phyloP scores from a whole-genome alignment of 1,139 yeast genomes.

The Kodamaea alishanica region DNA sequence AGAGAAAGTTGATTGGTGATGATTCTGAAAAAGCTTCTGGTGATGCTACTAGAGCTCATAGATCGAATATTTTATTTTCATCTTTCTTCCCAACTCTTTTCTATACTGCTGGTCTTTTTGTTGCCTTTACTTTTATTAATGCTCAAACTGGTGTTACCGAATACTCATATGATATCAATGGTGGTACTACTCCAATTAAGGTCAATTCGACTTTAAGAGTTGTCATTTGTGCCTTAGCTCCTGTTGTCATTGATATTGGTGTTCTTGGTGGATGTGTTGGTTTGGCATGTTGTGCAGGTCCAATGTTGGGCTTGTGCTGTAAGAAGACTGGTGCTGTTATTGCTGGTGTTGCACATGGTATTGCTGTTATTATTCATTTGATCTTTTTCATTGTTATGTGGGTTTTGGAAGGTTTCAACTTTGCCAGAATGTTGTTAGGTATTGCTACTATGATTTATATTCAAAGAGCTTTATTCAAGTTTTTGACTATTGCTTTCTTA shows the following conservation, averaged over 20 bases:
- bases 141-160: constrained; percentile 91
- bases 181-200: constrained; percentile 32
- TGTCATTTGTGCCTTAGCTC: constrained; percentile 85
- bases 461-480: constrained; percentile 85
- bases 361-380: constrained; percentile 82
- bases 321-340: constrained; percentile 96
- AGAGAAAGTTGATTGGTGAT: constrained; percentile 84
- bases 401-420: constrained; percentile 92
- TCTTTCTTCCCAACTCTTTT: constrained; percentile 82
- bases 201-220: constrained; percentile 85
- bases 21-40: constrained; percentile 92
- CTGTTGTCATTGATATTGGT: constrained; percentile 88
- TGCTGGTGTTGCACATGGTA: constrained; percentile 96
- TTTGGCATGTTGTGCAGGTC: constrained; percentile 96
- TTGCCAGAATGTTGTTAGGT: constrained; percentile 85
- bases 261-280: constrained; percentile 68
- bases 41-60: constrained; percentile 92
- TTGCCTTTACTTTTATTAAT: constrained; percentile 90
- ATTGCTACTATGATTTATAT: constrained; percentile 78
- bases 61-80: constrained; percentile 79
- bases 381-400: constrained; percentile 92
- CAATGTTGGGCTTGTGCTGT: constrained; percentile 90
- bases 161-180: constrained; percentile 28
- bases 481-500: constrained; percentile 71
- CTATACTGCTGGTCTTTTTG: constrained; percentile 86